Evolutionary conservation across 768 basidiomycete species (phyloP).

Genomic region (Pleurotus ostreatus): DNA sequence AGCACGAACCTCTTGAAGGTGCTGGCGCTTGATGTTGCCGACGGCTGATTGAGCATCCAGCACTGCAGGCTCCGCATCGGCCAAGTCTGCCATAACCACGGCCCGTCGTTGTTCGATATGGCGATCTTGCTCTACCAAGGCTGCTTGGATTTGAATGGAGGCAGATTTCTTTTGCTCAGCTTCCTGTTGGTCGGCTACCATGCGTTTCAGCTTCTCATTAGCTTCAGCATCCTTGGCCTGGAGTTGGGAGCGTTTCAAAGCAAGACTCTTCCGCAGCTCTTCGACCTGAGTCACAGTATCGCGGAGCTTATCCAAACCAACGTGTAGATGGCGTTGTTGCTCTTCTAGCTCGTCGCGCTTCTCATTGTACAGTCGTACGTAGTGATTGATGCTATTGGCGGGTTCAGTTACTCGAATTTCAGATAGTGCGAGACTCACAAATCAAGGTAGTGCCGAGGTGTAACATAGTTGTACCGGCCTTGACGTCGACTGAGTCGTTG

Average conservation of each 20-base stretch:
- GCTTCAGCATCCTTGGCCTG: constrained; percentile 93
- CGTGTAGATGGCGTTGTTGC: constrained; percentile 96
- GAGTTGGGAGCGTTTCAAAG: constrained; percentile 88
- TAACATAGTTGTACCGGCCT: constrained; percentile 96
- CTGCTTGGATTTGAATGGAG: constrained; percentile 94
- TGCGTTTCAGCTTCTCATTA: constrained; percentile 94
- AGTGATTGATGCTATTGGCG: constrained; percentile 83
- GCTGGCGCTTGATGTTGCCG: constrained; percentile 92
- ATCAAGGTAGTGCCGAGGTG: constrained; percentile 96
- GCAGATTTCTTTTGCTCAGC: constrained; percentile 98
- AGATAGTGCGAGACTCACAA: constrained; percentile 64
- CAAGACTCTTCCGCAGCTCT: constrained; percentile 90
- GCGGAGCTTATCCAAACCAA: constrained; percentile 93
- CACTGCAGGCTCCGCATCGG: constrained; percentile 97
- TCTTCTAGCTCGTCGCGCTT: constrained; percentile 98
- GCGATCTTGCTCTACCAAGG: constrained; percentile 86
- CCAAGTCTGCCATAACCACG: constrained; percentile 92
- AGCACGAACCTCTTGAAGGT: constrained; percentile 92
- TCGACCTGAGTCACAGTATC: constrained; percentile 98
- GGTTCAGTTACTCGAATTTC: constrained; percentile 9
- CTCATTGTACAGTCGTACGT: constrained; percentile 90
- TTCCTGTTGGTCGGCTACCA: constrained; percentile 98
- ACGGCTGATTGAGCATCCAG: constrained; percentile 95
- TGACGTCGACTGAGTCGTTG: constrained; percentile 84
- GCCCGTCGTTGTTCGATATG: constrained; percentile 84